A percentile compares a stretch with the other conserved stretches of the same genome.
Conservation (phyloP, 1,284 basidiomycete species). For the Sporisorium sorghi region DNA sequence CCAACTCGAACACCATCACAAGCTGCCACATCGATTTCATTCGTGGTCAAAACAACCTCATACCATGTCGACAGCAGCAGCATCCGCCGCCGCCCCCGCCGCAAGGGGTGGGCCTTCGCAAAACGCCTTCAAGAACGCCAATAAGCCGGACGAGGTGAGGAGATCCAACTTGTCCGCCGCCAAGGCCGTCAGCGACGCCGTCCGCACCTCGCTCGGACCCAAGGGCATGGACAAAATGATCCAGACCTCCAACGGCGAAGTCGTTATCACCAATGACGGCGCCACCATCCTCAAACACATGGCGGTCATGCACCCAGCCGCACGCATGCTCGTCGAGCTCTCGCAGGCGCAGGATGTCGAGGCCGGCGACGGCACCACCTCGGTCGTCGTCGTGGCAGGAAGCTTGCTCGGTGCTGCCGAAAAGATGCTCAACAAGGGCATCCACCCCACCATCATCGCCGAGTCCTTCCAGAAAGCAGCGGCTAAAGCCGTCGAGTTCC, state of each 20-base stretch:
- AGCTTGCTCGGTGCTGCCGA: slow-evolving; percentile 92
- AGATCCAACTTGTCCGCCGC: slow-evolving; percentile 65
- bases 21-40: background rate
- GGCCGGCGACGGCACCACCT: slow-evolving; percentile 99
- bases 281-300: slow-evolving; percentile 98
- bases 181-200: slow-evolving; percentile 94
- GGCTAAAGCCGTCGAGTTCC: slow-evolving; percentile 89
- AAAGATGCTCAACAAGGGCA: slow-evolving; percentile 92
- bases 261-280: slow-evolving; percentile 98
- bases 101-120: slow-evolving; percentile 37
- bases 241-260: slow-evolving; percentile 95
- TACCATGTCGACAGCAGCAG: slow-evolving; percentile 45
- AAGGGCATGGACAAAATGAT: slow-evolving; percentile 99
- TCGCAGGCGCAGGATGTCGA: slow-evolving; percentile 98
- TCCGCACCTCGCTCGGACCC: slow-evolving; percentile 94
- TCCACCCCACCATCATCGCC: slow-evolving; percentile 97
- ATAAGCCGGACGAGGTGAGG: slow-evolving; percentile 69
- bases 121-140: slow-evolving; percentile 68
- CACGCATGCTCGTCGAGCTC: slow-evolving; percentile 95
- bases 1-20: no score
- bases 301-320: slow-evolving; percentile 96
- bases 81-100: slow-evolving; percentile 43
- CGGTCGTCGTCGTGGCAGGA: slow-evolving; percentile 95
- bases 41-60: no score
- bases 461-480: slow-evolving; percentile 95